A percentile compares a stretch with the other conserved stretches of the same genome.
phyloP scores from a whole-genome alignment of 73 alveolate genomes.

The Tetrahymena malaccensis region DNA sequence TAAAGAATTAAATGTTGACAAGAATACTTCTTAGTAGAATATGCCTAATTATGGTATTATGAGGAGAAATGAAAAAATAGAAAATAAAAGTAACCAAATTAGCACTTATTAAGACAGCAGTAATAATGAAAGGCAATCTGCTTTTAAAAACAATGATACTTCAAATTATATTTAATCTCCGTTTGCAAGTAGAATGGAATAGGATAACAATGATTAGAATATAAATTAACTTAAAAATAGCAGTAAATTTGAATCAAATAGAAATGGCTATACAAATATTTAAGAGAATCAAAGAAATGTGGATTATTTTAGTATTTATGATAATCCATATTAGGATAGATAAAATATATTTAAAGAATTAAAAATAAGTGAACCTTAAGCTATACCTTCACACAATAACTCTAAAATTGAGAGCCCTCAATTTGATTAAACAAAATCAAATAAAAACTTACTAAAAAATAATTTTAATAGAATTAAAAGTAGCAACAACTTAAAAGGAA shows the following conservation, averaged over 20 bases:
- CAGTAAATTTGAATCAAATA: neutral
- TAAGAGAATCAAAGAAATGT: neutral
- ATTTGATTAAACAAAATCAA: neutral
- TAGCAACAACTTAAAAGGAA: neutral
- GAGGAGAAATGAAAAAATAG: neutral
- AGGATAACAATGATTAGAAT: neutral
- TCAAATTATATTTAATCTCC: neutral
- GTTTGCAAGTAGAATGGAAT: neutral
- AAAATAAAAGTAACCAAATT: no score
- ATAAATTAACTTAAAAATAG: neutral
- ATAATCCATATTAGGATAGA: neutral
- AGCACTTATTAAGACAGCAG: neutral
- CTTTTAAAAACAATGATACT: neutral
- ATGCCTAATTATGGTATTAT: neutral
- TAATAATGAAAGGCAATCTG: no score
- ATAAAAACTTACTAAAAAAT: neutral
- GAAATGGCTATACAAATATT: neutral
- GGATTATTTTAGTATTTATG: neutral
- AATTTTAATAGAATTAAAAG: neutral
- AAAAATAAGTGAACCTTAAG: neutral
- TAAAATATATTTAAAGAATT: neutral
- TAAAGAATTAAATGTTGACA: neutral
- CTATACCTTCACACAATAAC: neutral
- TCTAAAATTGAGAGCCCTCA: neutral
- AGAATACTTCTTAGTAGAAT: no score